Evolutionary conservation across 2,329 filamentous ascomycete species (phyloP).

Genomic region (Aspergillus clavatus): DNA sequence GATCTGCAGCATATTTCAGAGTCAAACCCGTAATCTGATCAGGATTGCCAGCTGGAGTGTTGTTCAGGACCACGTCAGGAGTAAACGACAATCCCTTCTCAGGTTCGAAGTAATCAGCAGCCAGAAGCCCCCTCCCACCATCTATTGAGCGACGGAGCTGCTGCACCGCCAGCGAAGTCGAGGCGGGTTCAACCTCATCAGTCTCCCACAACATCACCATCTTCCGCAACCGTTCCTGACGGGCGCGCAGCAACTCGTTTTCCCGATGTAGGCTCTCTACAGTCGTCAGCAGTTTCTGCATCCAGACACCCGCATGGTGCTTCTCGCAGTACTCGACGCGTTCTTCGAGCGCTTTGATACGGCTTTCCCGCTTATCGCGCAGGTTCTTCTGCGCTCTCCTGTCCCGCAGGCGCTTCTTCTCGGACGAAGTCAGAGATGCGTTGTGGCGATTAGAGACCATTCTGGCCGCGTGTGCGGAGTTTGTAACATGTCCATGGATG

Average conservation of each 20-base stretch:
- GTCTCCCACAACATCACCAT: neutral
- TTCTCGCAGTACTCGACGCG: conserved; percentile 3
- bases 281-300: neutral
- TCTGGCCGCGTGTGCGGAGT: no score
- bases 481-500: no score
- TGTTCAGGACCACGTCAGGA: neutral
- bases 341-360: conserved; percentile 3
- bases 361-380: conserved; percentile 5
- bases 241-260: neutral
- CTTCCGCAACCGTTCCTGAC: neutral
- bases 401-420: conserved; percentile 10
- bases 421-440: neutral
- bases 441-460: neutral
- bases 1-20: neutral
- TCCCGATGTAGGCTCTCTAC: neutral
- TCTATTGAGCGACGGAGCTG: neutral
- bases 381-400: conserved; percentile 7
- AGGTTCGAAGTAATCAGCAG: no score
- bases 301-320: neutral
- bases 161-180: neutral
- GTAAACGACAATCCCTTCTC: neutral
- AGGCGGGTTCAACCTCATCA: neutral
- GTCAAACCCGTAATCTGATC: neutral
- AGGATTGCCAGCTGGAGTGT: neutral
- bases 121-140: no score